Base-by-base conservation (phyloP, 106 monocot species). In the Narthecium ossifragum region DNA sequence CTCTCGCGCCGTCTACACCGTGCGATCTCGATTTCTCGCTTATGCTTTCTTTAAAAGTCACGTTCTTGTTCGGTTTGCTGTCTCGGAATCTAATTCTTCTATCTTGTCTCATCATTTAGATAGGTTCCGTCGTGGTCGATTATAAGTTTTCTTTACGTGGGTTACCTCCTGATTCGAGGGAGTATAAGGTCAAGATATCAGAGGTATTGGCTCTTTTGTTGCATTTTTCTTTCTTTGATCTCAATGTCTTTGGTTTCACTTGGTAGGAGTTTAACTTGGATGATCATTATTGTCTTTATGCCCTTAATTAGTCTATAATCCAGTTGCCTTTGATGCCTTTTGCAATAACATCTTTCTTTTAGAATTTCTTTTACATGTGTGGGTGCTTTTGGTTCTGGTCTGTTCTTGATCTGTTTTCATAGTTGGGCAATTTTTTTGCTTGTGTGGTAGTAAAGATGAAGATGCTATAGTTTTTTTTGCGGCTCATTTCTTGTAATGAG, bases 61-160 rank as follows among this genome's bases (percentile, higher is more conserved):
- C 7, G 2, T 47, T 26, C 47, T 46, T 3, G 13, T 30, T 11
- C 50, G 21, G n/a, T n/a, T n/a, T n/a, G n/a, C n/a, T n/a, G n/a
- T n/a, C n/a, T n/a, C n/a, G n/a, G 34, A 18, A 6, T 36, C 20
- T 43, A 31, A 11, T 15, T 23, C 18, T 49, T 53, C 6, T 34
- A 30, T 45, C 5, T 12, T 26, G 21, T 61, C 73, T 36, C 50
- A 40, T 36, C 50, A 40, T 65, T 14, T 64, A 92, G 92, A 88
- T 92, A n/a, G 53, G 59, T 36, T 75, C 60, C 23, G 71, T 88
- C 10, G 78, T 81, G 32, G 61, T 65, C 18, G 92, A 92, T 60
- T 92, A 88, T 77, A 84, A 88, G 67, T 85, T 73, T 51, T 88
- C 81, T 29, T 61, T 92, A n/a, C 78, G 78, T 6, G 50, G 65